Evolutionary conservation across 345 rosid species (phyloP).

Genomic region (Microthlaspi erraticum): DNA sequence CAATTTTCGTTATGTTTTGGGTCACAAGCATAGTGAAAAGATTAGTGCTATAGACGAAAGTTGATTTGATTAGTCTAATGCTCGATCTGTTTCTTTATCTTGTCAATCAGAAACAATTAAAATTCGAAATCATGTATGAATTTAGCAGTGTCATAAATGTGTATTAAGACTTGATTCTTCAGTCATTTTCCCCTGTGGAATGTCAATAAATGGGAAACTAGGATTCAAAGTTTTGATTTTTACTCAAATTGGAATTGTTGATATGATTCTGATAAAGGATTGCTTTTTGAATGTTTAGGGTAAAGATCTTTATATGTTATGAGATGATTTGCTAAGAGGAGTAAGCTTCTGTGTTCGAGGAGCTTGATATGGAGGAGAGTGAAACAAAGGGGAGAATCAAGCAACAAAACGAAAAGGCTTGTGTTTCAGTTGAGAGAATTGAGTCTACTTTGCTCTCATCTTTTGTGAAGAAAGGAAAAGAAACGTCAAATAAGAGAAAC

Average conservation of each 20-base stretch:
- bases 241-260: constrained; percentile 15
- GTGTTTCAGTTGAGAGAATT: constrained; percentile 32
- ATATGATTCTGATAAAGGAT: not conserved
- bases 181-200: constrained; percentile 20
- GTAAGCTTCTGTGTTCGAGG: constrained; percentile 14
- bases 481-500: constrained; percentile 22
- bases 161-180: constrained; percentile 12
- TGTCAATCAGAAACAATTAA: constrained; percentile 1
- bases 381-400: constrained; percentile 21
- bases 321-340: constrained; percentile 35
- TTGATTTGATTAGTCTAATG: constrained; percentile 17
- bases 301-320: constrained; percentile 23
- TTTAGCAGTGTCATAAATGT: constrained; percentile 35
- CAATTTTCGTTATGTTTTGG: not conserved
- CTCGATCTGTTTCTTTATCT: constrained; percentile 22
- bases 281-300: constrained; percentile 20
- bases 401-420: constrained; percentile 23
- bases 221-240: not conserved
- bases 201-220: not conserved
- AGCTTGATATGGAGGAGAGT: constrained; percentile 32
- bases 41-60: constrained; percentile 12
- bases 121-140: constrained; percentile 10
- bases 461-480: constrained; percentile 32
- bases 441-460: constrained; percentile 35
- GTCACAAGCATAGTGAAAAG: constrained; percentile 11